Percentiles rank a stretch among this genome's conserved stretches.
Conservation (phyloP, 805 yeast species). For the Monosporozyma yasuniensis region DNA sequence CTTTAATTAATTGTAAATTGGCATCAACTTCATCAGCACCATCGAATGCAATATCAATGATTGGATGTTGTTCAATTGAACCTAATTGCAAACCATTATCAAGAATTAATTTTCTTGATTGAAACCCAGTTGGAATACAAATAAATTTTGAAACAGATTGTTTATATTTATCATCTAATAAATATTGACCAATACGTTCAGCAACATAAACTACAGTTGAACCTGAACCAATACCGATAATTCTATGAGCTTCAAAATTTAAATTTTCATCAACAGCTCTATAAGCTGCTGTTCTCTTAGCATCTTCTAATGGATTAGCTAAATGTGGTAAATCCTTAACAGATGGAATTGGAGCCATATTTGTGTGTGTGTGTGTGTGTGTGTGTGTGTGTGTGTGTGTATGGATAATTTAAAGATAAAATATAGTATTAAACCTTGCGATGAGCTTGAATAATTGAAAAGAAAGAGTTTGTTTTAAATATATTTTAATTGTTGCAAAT, state of each 20-base stretch:
- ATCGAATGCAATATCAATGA: slow-evolving; percentile 87
- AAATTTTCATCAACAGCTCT: slow-evolving; percentile 73
- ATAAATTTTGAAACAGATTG: slow-evolving; percentile 37
- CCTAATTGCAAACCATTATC: slow-evolving; percentile 74
- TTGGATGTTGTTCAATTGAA: slow-evolving; percentile 72
- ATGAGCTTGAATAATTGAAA: too few relatives aligned
- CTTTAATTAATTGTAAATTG: slow-evolving; percentile 78
- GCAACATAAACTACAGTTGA: slow-evolving; percentile 97
- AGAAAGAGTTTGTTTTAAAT: too few relatives aligned
- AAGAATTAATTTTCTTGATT: slow-evolving; percentile 75
- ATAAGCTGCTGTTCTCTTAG: slow-evolving; percentile 87
- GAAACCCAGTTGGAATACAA: slow-evolving; percentile 96
- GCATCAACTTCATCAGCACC: slow-evolving; percentile 97
- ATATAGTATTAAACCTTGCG: too few relatives aligned
- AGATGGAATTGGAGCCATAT: slow-evolving; percentile 7
- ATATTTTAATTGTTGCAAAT: too few relatives aligned
- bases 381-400: too few relatives aligned
- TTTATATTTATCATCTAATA: slow-evolving; percentile 34
- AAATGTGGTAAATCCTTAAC: slow-evolving; percentile 5
- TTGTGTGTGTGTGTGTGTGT: background rate
- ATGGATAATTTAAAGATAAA: too few relatives aligned
- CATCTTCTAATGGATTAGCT: slow-evolving; percentile 50
- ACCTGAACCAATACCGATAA: slow-evolving; percentile 93
- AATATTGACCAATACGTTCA: slow-evolving; percentile 64
- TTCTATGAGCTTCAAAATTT: slow-evolving; percentile 50